Conservation (phyloP, 768 basidiomycete species). For the Pholiota conissans region DNA sequence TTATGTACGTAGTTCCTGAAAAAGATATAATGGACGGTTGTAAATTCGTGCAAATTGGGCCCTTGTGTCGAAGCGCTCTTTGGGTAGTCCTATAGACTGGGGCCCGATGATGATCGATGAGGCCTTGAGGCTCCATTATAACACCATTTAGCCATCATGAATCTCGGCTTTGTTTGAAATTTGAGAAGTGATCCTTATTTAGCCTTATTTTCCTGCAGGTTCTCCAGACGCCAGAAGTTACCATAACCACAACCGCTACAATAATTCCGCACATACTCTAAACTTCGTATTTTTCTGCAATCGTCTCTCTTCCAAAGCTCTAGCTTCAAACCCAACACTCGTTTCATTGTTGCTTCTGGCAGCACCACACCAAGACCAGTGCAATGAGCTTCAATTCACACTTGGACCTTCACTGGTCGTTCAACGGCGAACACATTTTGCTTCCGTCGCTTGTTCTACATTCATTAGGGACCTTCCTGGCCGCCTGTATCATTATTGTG, state of each 20-base stretch:
- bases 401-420: slow-evolving; percentile 47
- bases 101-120: too few species aligned
- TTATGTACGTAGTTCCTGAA: too few species aligned
- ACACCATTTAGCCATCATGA: too few species aligned
- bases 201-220: too few species aligned
- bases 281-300: background rate
- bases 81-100: too few species aligned
- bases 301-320: background rate
- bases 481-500: slow-evolving; percentile 43
- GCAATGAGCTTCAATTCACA: slow-evolving; percentile 15
- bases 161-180: too few species aligned
- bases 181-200: too few species aligned
- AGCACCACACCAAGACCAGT: too few species aligned
- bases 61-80: too few species aligned
- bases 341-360: background rate
- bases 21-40: too few species aligned
- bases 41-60: too few species aligned
- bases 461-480: slow-evolving; percentile 48
- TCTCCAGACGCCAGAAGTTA: background rate
- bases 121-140: too few species aligned
- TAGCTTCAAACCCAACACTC: background rate
- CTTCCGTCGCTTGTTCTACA: slow-evolving; percentile 40
- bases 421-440: slow-evolving; percentile 38
- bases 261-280: background rate
- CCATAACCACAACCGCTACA: background rate